These are phyloP conservation scores for Extremus antarcticus DNA, from an alignment of 495 filamentous ascomycete genomes.

Conservation along the genomic window DNA sequence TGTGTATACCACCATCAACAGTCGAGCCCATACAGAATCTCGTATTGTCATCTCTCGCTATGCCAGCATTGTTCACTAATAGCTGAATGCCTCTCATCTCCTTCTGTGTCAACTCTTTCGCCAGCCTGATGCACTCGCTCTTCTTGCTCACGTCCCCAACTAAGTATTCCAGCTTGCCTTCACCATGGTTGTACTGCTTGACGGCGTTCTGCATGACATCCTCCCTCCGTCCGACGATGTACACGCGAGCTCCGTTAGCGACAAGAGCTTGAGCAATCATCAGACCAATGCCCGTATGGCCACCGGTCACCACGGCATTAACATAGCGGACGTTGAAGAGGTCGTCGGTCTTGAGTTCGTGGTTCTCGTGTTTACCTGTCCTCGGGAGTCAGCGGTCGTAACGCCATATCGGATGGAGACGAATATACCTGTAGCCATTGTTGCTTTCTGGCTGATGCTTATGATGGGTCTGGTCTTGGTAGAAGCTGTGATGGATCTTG, in stretches of 20 bases:
- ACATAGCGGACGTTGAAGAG: slow-evolving; percentile 31
- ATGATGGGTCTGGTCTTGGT: not conserved
- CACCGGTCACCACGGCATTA: slow-evolving; percentile 30
- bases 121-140: slow-evolving; percentile 21
- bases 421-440: slow-evolving; percentile 6
- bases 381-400: not conserved
- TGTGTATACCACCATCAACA: not conserved
- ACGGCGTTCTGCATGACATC: slow-evolving; percentile 24
- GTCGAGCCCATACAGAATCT: slow-evolving; percentile 12
- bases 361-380: slow-evolving; percentile 21
- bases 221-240: slow-evolving; percentile 28
- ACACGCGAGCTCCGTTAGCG: slow-evolving; percentile 60
- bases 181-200: slow-evolving; percentile 23
- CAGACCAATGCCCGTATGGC: slow-evolving; percentile 43
- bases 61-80: slow-evolving; percentile 32
- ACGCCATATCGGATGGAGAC: not conserved
- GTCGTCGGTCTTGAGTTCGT: slow-evolving; percentile 22
- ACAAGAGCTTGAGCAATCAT: slow-evolving; percentile 77
- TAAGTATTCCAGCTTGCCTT: slow-evolving; percentile 19
- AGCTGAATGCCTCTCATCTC: slow-evolving; percentile 28
- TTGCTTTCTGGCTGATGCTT: slow-evolving; percentile 1
- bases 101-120: slow-evolving; percentile 24
- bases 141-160: slow-evolving; percentile 27
- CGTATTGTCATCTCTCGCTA: slow-evolving; percentile 28
- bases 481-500: slow-evolving; percentile 1